Percentiles rank a stretch among this genome's conserved stretches.
phyloP scores from a whole-genome alignment of 257 asterid species.

The Solanum rostratum region DNA sequence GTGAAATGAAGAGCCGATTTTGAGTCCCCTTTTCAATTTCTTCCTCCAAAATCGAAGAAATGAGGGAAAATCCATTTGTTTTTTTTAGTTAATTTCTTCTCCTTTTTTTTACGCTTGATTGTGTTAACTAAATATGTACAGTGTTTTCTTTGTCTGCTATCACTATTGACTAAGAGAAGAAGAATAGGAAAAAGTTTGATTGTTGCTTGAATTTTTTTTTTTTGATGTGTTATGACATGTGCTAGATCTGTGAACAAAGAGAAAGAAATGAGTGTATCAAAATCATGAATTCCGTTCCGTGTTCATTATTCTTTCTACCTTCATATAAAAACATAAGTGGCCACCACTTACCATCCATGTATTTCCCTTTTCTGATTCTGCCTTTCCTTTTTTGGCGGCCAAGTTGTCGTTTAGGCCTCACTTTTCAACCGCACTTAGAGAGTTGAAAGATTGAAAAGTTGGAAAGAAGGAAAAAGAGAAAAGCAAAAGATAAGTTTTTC shows the following conservation, averaged over 20 bases:
- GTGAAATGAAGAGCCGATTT: neutral
- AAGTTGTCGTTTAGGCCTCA: slow-evolving; percentile 31
- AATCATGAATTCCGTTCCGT: slow-evolving; percentile 53
- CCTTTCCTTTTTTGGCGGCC: slow-evolving; percentile 18
- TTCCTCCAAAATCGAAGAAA: neutral
- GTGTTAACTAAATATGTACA: neutral
- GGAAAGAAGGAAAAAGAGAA: slow-evolving; percentile 15
- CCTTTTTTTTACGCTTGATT: neutral
- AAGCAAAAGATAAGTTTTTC: slow-evolving; percentile 15
- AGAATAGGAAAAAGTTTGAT: neutral
- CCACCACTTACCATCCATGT: slow-evolving; percentile 13
- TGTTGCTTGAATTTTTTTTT: neutral
- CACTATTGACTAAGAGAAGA: neutral
- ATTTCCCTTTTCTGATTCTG: slow-evolving; percentile 9
- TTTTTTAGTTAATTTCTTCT: neutral
- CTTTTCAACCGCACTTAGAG: slow-evolving; percentile 34
- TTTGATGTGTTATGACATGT: slow-evolving; percentile 14
- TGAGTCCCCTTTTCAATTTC: neutral
- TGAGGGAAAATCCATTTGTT: neutral
- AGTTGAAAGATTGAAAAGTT: slow-evolving; percentile 13
- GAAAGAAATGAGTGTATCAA: slow-evolving; percentile 15
- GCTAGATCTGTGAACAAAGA: slow-evolving; percentile 20
- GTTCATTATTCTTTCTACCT: slow-evolving; percentile 22
- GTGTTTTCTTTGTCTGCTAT: neutral
- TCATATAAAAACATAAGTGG: slow-evolving; percentile 16